phyloP scores from a whole-genome alignment of 371 early-diverging fungal species.

The Mucor lusitanicus region DNA sequence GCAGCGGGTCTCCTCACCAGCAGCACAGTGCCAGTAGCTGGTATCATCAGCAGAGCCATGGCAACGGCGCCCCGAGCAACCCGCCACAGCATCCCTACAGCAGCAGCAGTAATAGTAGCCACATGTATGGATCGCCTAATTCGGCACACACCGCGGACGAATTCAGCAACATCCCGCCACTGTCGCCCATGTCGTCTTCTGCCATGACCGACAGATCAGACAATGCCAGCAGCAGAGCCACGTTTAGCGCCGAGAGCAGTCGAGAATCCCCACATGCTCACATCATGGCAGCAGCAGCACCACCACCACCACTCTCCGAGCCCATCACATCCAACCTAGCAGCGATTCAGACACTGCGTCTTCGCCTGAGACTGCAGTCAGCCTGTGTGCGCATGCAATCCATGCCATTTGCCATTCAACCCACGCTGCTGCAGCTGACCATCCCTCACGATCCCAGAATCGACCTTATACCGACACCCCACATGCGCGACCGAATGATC shows the following conservation, averaged over 20 bases:
- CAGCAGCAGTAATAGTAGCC: not conserved
- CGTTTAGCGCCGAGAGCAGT: not conserved
- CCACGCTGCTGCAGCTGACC: constrained; percentile 45
- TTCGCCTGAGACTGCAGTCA: constrained; percentile 41
- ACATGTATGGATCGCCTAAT: not conserved
- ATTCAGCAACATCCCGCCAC: constrained; percentile 13
- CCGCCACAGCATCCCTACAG: not conserved
- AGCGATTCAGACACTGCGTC: constrained; percentile 46
- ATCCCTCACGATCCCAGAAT: constrained; percentile 65
- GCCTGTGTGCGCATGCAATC: constrained; percentile 33
- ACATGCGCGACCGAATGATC: constrained; percentile 65
- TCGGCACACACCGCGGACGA: not conserved
- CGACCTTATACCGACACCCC: constrained; percentile 60
- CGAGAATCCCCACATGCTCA: not conserved
- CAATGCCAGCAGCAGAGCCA: not conserved
- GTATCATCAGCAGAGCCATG: not conserved
- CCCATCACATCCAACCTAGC: constrained; percentile 34
- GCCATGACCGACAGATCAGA: not conserved
- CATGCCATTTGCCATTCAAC: constrained; percentile 36
- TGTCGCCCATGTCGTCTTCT: constrained; percentile 21
- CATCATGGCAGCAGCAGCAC: not conserved
- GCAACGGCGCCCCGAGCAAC: not conserved
- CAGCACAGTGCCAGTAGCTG: not conserved
- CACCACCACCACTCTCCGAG: not conserved
- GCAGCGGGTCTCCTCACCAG: not conserved